phyloP scores from a whole-genome alignment of 2,329 filamentous ascomycete genomes.

The Magnaporthales sp. region DNA sequence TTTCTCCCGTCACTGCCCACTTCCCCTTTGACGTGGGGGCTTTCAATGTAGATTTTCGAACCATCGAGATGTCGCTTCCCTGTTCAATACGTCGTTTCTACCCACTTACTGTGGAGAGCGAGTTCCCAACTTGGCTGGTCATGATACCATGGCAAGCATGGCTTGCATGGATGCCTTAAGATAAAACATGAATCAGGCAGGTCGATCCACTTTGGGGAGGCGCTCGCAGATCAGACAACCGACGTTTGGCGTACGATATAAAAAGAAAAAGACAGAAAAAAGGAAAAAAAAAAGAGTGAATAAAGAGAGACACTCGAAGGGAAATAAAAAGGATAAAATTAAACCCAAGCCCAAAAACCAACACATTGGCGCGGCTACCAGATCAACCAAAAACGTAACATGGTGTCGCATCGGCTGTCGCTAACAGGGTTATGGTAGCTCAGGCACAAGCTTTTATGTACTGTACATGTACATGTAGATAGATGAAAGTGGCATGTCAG shows the following conservation, averaged over 20 bases:
- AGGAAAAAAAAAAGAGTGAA: background rate
- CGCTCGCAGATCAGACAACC: conserved; percentile 19
- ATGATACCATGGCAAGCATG: too few relatives aligned
- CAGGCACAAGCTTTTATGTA: too few relatives aligned
- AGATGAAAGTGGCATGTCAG: too few relatives aligned
- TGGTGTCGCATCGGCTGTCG: too few relatives aligned
- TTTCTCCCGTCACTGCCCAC: background rate
- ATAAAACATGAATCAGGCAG: background rate
- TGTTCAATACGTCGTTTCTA: background rate
- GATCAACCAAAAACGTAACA: too few relatives aligned
- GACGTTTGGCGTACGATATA: background rate
- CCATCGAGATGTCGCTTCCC: background rate
- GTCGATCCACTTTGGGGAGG: conserved; percentile 4
- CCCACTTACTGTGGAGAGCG: background rate
- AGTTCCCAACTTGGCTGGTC: background rate
- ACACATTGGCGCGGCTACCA: too few relatives aligned
- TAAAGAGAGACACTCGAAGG: background rate
- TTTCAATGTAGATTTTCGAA: background rate
- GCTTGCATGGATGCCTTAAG: background rate
- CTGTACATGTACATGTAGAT: too few relatives aligned
- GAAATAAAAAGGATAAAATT: too few relatives aligned
- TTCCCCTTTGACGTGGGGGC: background rate
- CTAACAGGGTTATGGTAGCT: too few relatives aligned
- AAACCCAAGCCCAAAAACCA: too few relatives aligned
- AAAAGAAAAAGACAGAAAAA: background rate